Evolutionary conservation across 768 basidiomycete genomes (phyloP).

Genomic region (Leccinum uliginosum): DNA sequence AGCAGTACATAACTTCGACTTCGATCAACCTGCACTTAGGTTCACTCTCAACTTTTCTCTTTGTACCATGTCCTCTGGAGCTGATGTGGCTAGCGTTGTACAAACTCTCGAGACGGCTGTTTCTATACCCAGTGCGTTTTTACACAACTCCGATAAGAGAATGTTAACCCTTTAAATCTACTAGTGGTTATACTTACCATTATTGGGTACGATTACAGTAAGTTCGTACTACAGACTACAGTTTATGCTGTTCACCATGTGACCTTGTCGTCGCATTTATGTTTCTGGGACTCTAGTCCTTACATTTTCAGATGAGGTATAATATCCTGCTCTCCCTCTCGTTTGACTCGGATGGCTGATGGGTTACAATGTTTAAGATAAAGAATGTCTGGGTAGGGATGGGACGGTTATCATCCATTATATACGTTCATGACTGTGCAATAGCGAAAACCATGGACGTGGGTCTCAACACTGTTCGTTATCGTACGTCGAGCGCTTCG

Average conservation of each 20-base stretch:
- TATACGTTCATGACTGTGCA: not conserved
- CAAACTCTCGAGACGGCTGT: not conserved
- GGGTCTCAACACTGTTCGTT: not conserved
- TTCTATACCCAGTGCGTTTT: not conserved
- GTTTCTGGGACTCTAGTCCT: constrained; percentile 2
- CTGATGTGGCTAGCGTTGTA: not conserved
- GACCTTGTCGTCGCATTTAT: not conserved
- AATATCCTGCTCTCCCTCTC: too few species aligned
- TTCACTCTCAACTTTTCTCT: not conserved
- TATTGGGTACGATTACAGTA: constrained; percentile 16
- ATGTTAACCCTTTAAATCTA: not conserved
- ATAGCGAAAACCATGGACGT: not conserved
- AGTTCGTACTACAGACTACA: not conserved
- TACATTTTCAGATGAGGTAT: constrained; percentile 13
- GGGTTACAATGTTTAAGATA: not conserved
- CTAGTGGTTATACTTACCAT: constrained; percentile 4
- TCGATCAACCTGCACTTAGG: not conserved
- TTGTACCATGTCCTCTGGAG: not conserved
- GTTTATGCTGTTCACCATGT: not conserved
- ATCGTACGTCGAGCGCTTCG: not conserved
- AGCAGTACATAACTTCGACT: not conserved
- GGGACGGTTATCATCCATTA: too few species aligned
- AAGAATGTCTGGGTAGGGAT: constrained; percentile 1
- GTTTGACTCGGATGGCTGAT: not conserved
- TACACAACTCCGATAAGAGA: not conserved